These are phyloP conservation scores for Saccharomycopsis javanensis DNA, from an alignment of 805 yeast genomes.

Conservation along the genomic window DNA sequence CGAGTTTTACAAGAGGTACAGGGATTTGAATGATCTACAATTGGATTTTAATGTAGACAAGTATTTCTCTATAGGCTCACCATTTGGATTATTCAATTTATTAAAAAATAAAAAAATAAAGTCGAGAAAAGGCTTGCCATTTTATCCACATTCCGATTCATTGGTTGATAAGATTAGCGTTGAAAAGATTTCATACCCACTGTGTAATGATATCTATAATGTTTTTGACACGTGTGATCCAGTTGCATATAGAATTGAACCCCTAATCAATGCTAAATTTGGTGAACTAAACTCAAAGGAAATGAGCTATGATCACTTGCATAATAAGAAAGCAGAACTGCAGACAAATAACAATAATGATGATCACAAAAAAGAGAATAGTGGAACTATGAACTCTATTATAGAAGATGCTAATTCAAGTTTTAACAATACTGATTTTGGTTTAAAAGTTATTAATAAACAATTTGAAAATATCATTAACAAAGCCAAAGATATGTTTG, in stretches of 20 bases:
- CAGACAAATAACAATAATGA: neutral
- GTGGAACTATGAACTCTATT: neutral
- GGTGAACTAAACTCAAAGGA: conserved; percentile 43
- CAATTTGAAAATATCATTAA: conserved; percentile 6
- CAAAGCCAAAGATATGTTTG: neutral
- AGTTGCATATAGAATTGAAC: conserved; percentile 82
- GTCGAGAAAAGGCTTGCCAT: conserved; percentile 26
- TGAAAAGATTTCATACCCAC: conserved; percentile 34
- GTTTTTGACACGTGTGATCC: conserved; percentile 90
- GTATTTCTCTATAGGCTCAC: conserved; percentile 80
- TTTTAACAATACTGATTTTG: conserved; percentile 3
- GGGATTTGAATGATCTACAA: conserved; percentile 21
- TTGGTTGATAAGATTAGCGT: conserved; percentile 16
- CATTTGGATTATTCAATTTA: conserved; percentile 77
- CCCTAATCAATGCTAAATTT: conserved; percentile 48
- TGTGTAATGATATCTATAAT: conserved; percentile 62
- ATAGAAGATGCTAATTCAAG: neutral
- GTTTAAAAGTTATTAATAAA: conserved; percentile 5
- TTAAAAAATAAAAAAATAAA: conserved; percentile 55
- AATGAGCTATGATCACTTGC: conserved; percentile 38
- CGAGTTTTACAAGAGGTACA: neutral
- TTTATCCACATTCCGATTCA: conserved; percentile 7
- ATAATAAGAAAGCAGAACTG: neutral
- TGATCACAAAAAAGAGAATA: neutral
- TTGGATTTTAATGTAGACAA: conserved; percentile 66